phyloP scores from a whole-genome alignment of 2,329 filamentous ascomycete species.

The Hypoxylon sp. region DNA sequence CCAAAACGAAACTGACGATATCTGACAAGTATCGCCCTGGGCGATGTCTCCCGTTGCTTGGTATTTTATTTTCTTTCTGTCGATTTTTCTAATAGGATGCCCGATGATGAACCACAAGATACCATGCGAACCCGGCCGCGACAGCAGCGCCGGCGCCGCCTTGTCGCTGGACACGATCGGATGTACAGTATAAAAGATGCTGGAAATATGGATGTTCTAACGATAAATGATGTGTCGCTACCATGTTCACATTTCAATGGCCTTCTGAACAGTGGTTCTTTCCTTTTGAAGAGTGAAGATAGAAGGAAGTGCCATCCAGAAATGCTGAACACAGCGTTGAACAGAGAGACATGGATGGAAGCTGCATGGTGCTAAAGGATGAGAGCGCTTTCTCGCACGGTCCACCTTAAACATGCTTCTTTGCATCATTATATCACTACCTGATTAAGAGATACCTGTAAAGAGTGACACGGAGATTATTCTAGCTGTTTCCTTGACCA shows the following conservation, averaged over 20 bases:
- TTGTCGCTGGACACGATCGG: constrained; percentile 23
- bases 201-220: constrained; percentile 19
- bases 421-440: constrained; percentile 34
- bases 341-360: constrained; percentile 17
- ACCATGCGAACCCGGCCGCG: constrained; percentile 38
- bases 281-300: constrained; percentile 6
- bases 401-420: constrained; percentile 27
- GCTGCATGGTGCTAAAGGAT: constrained; percentile 26
- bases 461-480: constrained; percentile 31
- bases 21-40: constrained; percentile 6
- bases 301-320: constrained; percentile 17
- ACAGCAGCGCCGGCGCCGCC: constrained; percentile 45
- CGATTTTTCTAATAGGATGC: constrained; percentile 33
- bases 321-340: constrained; percentile 18
- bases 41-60: constrained; percentile 1
- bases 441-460: constrained; percentile 21
- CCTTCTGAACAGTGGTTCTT: constrained; percentile 13
- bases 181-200: neutral
- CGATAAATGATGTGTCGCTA: constrained; percentile 23
- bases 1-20: constrained; percentile 5
- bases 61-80: constrained; percentile 11
- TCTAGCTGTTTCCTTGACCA: constrained; percentile 27
- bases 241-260: constrained; percentile 41
- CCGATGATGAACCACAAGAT: constrained; percentile 28
- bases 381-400: constrained; percentile 39